Percentiles rank a stretch among this genome's conserved stretches.
These are phyloP conservation scores for Fermentozyma sake DNA, from an alignment of 1,139 yeast species.

Conservation along the genomic window DNA sequence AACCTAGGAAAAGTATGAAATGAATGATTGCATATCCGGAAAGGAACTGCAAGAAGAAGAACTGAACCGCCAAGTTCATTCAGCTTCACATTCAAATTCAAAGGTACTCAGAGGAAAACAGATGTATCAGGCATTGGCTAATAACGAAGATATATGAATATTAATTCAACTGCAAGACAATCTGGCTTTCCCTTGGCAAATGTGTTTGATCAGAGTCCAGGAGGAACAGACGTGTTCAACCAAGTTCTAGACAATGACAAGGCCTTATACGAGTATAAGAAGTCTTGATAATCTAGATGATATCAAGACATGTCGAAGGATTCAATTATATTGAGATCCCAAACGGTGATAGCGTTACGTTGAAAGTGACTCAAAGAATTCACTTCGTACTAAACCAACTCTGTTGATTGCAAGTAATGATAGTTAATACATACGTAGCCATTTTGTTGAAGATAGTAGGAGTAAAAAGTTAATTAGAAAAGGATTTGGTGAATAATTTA, in stretches of 20 bases:
- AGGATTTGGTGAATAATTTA: too few species aligned
- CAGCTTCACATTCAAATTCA: slow-evolving; percentile 25
- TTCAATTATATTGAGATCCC: background rate
- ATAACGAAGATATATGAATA: slow-evolving; percentile 21
- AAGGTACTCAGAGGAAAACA: slow-evolving; percentile 44
- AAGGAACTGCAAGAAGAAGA: slow-evolving; percentile 26
- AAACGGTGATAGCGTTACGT: background rate
- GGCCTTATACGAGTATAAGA: too few species aligned
- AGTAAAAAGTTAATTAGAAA: too few species aligned
- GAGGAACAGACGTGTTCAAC: too few species aligned
- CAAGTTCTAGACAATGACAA: too few species aligned
- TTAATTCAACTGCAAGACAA: slow-evolving; percentile 39
- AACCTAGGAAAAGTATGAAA: too few species aligned
- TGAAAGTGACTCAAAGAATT: background rate
- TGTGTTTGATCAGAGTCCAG: too few species aligned
- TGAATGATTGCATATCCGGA: slow-evolving; percentile 16
- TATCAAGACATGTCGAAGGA: too few species aligned
- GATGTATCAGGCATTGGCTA: slow-evolving; percentile 48
- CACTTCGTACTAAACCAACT: too few species aligned
- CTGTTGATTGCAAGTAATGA: slow-evolving; percentile 1
- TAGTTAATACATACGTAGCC: slow-evolving; percentile 15
- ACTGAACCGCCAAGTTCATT: slow-evolving; percentile 48
- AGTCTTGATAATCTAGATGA: too few species aligned
- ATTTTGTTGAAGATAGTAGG: slow-evolving; percentile 12
- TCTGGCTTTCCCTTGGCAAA: slow-evolving; percentile 42